These are phyloP conservation scores for Bisporella sp. DNA, from an alignment of 2,329 filamentous ascomycete genomes.

Conservation along the genomic window DNA sequence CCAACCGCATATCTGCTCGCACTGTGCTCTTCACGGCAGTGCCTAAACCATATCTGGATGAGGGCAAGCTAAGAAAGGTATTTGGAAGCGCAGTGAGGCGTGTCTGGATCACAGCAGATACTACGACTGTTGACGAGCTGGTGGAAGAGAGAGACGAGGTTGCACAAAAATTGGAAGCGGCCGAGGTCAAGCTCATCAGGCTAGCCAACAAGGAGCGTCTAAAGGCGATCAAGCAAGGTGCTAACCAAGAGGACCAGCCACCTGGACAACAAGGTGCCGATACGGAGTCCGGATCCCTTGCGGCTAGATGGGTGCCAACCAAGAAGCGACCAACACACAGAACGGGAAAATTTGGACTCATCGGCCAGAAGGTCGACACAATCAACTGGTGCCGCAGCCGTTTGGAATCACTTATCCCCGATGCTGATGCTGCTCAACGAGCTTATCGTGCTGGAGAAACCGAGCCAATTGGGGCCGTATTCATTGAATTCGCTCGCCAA, in stretches of 20 bases:
- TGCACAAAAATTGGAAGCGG: slow-evolving; percentile 75
- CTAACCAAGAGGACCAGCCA: slow-evolving; percentile 32
- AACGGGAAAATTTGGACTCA: slow-evolving; percentile 58
- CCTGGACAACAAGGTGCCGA: slow-evolving; percentile 44
- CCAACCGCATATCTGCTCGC: slow-evolving; percentile 78
- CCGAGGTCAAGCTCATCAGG: slow-evolving; percentile 80
- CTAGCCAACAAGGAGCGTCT: slow-evolving; percentile 65
- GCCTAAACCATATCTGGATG: slow-evolving; percentile 69
- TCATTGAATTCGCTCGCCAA: slow-evolving; percentile 83
- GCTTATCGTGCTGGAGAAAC: slow-evolving; percentile 59
- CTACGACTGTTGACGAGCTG: slow-evolving; percentile 68
- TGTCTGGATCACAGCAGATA: slow-evolving; percentile 78
- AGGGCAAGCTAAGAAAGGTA: slow-evolving; percentile 68
- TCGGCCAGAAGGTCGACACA: slow-evolving; percentile 87
- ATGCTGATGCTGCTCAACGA: slow-evolving; percentile 61
- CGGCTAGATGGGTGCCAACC: slow-evolving; percentile 65
- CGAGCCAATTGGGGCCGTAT: slow-evolving; percentile 59
- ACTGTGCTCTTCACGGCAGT: slow-evolving; percentile 88
- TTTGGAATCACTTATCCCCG: slow-evolving; percentile 66
- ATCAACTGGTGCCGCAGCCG: slow-evolving; percentile 83
- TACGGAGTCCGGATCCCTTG: slow-evolving; percentile 62
- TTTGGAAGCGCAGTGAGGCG: slow-evolving; percentile 78
- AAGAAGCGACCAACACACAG: slow-evolving; percentile 74
- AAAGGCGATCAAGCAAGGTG: slow-evolving; percentile 60
- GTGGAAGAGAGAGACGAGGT: slow-evolving; percentile 76